Evolutionary conservation across 2,329 filamentous ascomycete species (phyloP).

Genomic region (Neofusicoccum cordaticola): DNA sequence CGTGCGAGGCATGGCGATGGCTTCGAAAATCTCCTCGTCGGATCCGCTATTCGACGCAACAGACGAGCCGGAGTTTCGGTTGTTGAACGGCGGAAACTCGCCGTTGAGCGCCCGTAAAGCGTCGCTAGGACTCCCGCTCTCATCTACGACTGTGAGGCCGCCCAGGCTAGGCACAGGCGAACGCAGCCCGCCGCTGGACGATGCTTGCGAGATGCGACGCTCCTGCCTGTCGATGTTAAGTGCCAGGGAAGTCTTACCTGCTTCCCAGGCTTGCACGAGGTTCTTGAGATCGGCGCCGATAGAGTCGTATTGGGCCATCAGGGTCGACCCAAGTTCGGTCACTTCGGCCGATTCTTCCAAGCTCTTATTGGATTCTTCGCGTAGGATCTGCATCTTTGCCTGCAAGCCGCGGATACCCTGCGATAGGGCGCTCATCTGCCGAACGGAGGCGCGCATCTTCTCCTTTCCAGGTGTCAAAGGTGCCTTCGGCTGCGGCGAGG

Average conservation of each 20-base stretch:
- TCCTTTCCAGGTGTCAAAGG: constrained; percentile 69
- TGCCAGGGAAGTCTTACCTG: constrained; percentile 76
- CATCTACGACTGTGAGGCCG: constrained; percentile 56
- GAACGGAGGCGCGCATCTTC: constrained; percentile 79
- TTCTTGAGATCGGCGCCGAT: constrained; percentile 81
- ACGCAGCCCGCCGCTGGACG: constrained; percentile 42
- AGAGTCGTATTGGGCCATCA: constrained; percentile 90
- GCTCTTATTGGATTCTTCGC: constrained; percentile 81
- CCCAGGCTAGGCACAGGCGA: constrained; percentile 58
- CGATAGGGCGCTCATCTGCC: constrained; percentile 83
- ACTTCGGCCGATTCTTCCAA: constrained; percentile 68
- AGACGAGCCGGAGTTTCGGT: constrained; percentile 29
- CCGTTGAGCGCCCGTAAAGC: constrained; percentile 79
- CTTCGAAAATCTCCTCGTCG: constrained; percentile 84
- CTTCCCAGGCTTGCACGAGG: constrained; percentile 50
- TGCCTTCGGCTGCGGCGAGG: constrained; percentile 57
- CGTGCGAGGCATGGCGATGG: constrained; percentile 72
- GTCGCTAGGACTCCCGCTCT: constrained; percentile 56
- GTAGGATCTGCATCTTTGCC: constrained; percentile 87
- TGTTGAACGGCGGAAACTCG: constrained; percentile 53
- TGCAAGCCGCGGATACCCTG: constrained; percentile 88
- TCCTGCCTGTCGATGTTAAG: constrained; percentile 79
- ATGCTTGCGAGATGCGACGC: constrained; percentile 53
- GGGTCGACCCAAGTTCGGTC: constrained; percentile 70
- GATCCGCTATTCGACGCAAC: constrained; percentile 51